Percentiles rank a stretch among this genome's conserved stretches.
Conservation (phyloP, 1,139 yeast genomes). For the Magnusiomyces suaveolens region DNA sequence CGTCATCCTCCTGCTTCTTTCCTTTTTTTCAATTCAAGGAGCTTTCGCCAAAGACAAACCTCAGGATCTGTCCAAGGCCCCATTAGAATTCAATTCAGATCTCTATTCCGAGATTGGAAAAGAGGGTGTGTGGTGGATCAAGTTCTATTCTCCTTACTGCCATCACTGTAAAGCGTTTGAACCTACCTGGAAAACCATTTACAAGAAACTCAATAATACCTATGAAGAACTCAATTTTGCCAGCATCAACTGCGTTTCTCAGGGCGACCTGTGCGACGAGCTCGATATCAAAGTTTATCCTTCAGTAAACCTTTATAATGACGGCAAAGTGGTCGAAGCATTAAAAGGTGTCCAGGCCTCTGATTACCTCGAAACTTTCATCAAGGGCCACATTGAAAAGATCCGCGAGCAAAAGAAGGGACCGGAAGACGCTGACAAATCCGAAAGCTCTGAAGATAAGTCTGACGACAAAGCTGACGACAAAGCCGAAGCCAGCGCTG, state of each 20-base stretch:
- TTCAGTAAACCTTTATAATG: constrained; percentile 27
- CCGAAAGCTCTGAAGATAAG: background rate
- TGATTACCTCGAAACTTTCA: constrained; percentile 3
- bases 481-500: background rate
- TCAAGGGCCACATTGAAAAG: constrained; percentile 2
- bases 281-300: constrained; percentile 30
- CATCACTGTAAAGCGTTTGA: constrained; percentile 33
- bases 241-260: constrained; percentile 33
- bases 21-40: too few relatives aligned
- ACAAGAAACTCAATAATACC: constrained; percentile 18
- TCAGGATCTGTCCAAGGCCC: background rate
- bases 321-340: constrained; percentile 27
- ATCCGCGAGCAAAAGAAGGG: constrained; percentile 4
- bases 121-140: constrained; percentile 33
- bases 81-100: constrained; percentile 6
- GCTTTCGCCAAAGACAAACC: too few relatives aligned
- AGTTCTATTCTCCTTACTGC: constrained; percentile 37
- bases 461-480: background rate
- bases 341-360: constrained; percentile 6
- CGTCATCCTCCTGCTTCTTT: too few relatives aligned
- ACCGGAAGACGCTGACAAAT: background rate
- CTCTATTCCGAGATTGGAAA: constrained; percentile 13
- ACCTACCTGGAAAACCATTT: constrained; percentile 33
- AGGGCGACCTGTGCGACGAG: constrained; percentile 34
- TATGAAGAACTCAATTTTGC: constrained; percentile 29